phyloP scores from a whole-genome alignment of 768 basidiomycete genomes.

The Panaeolus cyanescens region DNA sequence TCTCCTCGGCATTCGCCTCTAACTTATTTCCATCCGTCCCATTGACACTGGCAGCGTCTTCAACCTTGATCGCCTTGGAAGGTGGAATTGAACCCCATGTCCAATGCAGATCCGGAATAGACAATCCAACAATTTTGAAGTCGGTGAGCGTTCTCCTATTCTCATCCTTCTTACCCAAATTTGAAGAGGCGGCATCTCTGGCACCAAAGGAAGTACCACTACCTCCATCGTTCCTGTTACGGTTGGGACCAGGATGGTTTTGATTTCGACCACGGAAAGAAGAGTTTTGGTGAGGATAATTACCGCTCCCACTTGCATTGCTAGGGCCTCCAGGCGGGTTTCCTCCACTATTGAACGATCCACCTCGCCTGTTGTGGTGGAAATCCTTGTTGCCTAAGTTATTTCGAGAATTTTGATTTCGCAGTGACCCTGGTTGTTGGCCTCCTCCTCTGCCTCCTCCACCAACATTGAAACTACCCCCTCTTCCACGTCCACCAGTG shows the following conservation, averaged over 20 bases:
- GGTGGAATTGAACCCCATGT: constrained; percentile 73
- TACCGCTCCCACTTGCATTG: constrained; percentile 28
- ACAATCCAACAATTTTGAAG: constrained; percentile 94
- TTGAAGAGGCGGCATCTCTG: constrained; percentile 53
- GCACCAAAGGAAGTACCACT: constrained; percentile 41
- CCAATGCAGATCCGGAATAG: constrained; percentile 84
- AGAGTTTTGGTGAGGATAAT: constrained; percentile 46
- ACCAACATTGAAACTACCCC: constrained; percentile 37
- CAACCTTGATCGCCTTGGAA: constrained; percentile 22
- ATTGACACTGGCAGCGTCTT: constrained; percentile 24
- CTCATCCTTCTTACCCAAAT: constrained; percentile 80
- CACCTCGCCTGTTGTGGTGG: constrained; percentile 65
- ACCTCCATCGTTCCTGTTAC: constrained; percentile 44
- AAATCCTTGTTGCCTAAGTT: constrained; percentile 66
- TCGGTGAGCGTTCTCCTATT: constrained; percentile 93
- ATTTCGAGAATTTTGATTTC: constrained; percentile 66
- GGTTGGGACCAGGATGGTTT: constrained; percentile 44
- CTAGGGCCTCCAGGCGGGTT: constrained; percentile 14
- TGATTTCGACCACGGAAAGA: constrained; percentile 66
- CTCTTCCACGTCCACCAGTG: constrained; percentile 42
- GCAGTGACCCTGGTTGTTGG: constrained; percentile 46
- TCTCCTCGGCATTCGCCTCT: constrained; percentile 30
- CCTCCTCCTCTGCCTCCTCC: constrained; percentile 47
- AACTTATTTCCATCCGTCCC: constrained; percentile 23
- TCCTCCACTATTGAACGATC: constrained; percentile 58